Evolutionary conservation across 2,329 filamentous ascomycete genomes (phyloP).

Genomic region (Tolypocladium album): DNA sequence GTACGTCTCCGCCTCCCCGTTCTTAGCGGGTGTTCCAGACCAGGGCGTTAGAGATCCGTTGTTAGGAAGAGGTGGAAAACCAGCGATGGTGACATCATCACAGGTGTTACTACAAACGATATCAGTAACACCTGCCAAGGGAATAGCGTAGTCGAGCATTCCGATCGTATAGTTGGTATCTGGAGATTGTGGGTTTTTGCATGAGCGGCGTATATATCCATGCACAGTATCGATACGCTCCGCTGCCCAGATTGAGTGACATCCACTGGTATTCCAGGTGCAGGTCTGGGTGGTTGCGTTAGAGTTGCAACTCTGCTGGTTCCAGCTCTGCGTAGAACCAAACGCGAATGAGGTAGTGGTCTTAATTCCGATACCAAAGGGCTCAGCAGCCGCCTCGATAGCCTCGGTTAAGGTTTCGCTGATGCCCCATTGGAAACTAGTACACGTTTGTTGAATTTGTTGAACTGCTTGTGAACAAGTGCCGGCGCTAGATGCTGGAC

Average conservation of each 20-base stretch:
- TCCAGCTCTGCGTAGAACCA: slow-evolving; percentile 39
- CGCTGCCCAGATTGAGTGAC: not conserved
- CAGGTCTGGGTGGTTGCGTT: not conserved
- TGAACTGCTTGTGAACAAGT: not conserved
- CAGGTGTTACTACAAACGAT: not conserved
- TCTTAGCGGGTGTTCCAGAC: no score
- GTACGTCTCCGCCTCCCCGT: no score
- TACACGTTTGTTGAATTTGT: not conserved
- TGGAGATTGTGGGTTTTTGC: not conserved
- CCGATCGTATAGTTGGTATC: not conserved
- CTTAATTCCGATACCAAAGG: no score
- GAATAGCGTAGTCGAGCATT: not conserved
- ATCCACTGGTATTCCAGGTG: not conserved
- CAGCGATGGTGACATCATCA: no score
- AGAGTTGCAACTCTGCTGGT: slow-evolving; percentile 21
- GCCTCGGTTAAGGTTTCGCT: not conserved
- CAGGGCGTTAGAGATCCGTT: no score
- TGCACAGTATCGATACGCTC: not conserved
- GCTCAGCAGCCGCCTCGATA: no score
- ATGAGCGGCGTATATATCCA: not conserved
- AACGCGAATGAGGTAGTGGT: slow-evolving; percentile 19
- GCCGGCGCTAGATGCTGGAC: not conserved
- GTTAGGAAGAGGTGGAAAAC: no score
- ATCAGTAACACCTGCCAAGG: not conserved
- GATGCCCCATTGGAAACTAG: not conserved